These are phyloP conservation scores for Paecilomyces variotii DNA, from an alignment of 2,329 filamentous ascomycete species.

Conservation along the genomic window DNA sequence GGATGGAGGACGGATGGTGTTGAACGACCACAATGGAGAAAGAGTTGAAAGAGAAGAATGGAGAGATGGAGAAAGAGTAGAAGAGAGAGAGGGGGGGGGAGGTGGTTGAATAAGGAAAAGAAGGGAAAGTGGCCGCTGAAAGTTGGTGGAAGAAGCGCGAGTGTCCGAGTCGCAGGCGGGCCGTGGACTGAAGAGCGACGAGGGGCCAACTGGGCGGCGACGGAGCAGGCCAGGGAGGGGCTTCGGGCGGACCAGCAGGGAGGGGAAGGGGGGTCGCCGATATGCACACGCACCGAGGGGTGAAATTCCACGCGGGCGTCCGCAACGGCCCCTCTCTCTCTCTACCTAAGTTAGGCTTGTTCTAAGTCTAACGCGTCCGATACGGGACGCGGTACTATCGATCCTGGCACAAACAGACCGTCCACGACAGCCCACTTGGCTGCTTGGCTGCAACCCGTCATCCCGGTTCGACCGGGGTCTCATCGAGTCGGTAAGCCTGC, in stretches of 20 bases:
- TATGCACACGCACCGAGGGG: neutral
- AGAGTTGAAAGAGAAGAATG: conserved; percentile 13
- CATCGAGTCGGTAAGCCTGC: neutral
- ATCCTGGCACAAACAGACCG: conserved; percentile 5
- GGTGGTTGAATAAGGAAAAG: conserved; percentile 5
- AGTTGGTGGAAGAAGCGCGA: conserved; percentile 11
- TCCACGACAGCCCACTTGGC: conserved; percentile 19
- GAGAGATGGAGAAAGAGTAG: conserved; percentile 2
- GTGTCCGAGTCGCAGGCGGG: conserved; percentile 9
- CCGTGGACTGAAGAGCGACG: conserved; percentile 14
- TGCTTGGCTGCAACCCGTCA: conserved; percentile 16
- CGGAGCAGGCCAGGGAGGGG: neutral
- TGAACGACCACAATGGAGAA: neutral
- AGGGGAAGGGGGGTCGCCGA: conserved; percentile 1
- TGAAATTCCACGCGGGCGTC: neutral
- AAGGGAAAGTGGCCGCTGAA: conserved; percentile 8
- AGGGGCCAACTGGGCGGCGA: neutral
- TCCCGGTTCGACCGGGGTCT: conserved; percentile 20
- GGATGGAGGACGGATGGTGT: conserved; percentile 7
- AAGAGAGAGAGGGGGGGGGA: conserved; percentile 9
- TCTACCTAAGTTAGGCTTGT: no score
- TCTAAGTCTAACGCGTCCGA: neutral
- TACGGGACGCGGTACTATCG: neutral
- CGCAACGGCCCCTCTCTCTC: neutral
- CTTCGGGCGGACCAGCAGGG: neutral